Evolutionary conservation across 139 green algal genomes (phyloP).

Genomic region (Cymbomonas tetramitiformis): DNA sequence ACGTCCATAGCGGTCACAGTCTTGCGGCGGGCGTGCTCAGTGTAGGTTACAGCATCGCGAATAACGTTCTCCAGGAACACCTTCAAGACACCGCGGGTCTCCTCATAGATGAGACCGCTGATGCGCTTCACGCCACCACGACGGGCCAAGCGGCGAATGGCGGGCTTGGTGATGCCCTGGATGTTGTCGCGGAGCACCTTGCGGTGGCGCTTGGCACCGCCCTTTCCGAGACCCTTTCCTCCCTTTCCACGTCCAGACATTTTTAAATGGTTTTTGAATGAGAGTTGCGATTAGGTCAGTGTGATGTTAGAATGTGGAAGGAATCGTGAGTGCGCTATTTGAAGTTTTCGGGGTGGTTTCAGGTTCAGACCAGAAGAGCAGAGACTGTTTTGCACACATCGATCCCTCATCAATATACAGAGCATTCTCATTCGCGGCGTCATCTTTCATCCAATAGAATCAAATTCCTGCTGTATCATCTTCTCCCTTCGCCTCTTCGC

Average conservation of each 20-base stretch:
- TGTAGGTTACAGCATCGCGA: conserved; percentile 83
- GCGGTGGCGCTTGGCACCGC: conserved; percentile 46
- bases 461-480: too few species aligned
- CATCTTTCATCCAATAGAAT: too few species aligned
- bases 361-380: too few species aligned
- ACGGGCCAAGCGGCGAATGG: conserved; percentile 62
- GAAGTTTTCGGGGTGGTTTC: too few species aligned
- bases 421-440: too few species aligned
- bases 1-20: conserved; percentile 86
- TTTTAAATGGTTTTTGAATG: too few species aligned
- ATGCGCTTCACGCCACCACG: conserved; percentile 67
- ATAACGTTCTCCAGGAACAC: conserved; percentile 44
- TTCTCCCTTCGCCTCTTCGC: too few species aligned
- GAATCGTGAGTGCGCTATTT: too few species aligned
- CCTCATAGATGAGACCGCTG: conserved; percentile 78
- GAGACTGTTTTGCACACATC: too few species aligned
- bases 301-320: too few species aligned
- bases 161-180: conserved; percentile 84
- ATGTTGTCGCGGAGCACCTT: conserved; percentile 76
- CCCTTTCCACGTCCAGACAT: conserved; percentile 43
- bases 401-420: too few species aligned
- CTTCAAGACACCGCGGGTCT: conserved; percentile 57
- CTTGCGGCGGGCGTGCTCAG: conserved; percentile 84
- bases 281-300: too few species aligned
- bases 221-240: conserved; percentile 43